Percentiles rank a stretch among this genome's conserved stretches.
Evolutionary conservation across 2,329 filamentous ascomycete species (phyloP).

Genomic region (Verticillium zaregamsianum): DNA sequence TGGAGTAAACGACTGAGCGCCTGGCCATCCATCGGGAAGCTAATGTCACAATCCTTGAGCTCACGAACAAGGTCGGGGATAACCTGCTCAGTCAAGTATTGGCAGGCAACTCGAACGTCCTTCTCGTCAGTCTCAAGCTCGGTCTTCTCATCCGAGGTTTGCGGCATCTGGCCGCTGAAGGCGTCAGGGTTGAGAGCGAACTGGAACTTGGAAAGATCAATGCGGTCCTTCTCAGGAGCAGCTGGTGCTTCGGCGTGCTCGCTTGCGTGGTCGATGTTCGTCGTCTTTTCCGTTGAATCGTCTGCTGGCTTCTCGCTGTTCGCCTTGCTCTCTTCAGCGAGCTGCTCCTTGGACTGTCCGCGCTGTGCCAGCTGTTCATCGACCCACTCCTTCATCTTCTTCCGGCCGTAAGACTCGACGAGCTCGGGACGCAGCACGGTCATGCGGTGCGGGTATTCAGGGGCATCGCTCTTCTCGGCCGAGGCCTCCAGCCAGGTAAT

Average conservation of each 20-base stretch:
- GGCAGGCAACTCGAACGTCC: conserved; percentile 80
- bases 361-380: conserved; percentile 70
- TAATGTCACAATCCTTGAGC: conserved; percentile 85
- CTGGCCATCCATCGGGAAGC: conserved; percentile 97
- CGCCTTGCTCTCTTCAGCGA: conserved; percentile 21
- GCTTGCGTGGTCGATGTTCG: conserved; percentile 4
- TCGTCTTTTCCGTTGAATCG: conserved; percentile 10
- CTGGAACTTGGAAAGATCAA: conserved; percentile 83
- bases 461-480: conserved; percentile 36
- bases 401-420: conserved; percentile 78
- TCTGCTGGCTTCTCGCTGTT: conserved; percentile 1
- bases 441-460: conserved; percentile 91
- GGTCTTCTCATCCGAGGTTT: conserved; percentile 85
- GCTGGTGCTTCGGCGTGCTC: conserved; percentile 22
- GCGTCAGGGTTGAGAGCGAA: conserved; percentile 92
- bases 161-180: conserved; percentile 86
- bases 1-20: conserved; percentile 85
- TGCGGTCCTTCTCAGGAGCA: conserved; percentile 53
- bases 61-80: conserved; percentile 86
- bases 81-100: conserved; percentile 69
- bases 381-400: conserved; percentile 86
- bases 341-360: conserved; percentile 33
- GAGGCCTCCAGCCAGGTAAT: conserved; percentile 84
- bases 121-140: conserved; percentile 80
- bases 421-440: conserved; percentile 87